phyloP scores from a whole-genome alignment of 345 rosid genomes.

The Salix koriyanagi region DNA sequence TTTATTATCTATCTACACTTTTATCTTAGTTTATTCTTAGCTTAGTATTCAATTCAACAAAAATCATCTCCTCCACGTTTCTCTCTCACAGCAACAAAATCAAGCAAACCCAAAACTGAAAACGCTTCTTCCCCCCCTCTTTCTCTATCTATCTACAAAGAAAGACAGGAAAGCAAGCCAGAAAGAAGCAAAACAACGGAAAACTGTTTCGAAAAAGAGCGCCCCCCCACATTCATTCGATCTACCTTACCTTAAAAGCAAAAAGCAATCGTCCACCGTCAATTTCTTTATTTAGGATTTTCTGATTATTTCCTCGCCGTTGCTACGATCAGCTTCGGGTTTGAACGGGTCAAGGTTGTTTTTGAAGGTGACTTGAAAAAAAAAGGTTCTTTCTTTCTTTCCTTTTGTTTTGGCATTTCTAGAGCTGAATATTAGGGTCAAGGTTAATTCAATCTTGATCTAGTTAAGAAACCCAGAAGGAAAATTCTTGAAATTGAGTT shows the following conservation, averaged over 20 bases:
- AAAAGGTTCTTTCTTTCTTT: not conserved
- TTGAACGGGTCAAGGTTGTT: not conserved
- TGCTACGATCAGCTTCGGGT: not conserved
- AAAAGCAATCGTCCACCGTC: not conserved
- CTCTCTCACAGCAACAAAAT: not conserved
- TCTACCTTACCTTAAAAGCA: not conserved
- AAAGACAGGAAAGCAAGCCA: not conserved
- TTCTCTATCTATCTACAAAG: too few species aligned
- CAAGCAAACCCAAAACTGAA: not conserved
- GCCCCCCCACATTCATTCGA: not conserved
- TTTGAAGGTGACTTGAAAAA: not conserved
- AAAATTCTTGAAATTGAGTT: not conserved
- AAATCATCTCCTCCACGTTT: constrained; percentile 13
- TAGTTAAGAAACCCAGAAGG: not conserved
- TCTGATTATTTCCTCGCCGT: not conserved
- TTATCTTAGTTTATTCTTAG: not conserved
- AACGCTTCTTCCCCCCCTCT: not conserved
- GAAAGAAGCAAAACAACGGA: not conserved
- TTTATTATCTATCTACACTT: not conserved
- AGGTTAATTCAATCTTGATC: constrained; percentile 4
- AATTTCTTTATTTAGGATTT: not conserved
- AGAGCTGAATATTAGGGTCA: not conserved
- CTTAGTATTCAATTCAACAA: constrained; percentile 4
- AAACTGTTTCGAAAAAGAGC: not conserved
- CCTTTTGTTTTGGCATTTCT: not conserved